Base-by-base conservation (phyloP, 768 basidiomycete species). In the Coprinopsis cinerea region DNA sequence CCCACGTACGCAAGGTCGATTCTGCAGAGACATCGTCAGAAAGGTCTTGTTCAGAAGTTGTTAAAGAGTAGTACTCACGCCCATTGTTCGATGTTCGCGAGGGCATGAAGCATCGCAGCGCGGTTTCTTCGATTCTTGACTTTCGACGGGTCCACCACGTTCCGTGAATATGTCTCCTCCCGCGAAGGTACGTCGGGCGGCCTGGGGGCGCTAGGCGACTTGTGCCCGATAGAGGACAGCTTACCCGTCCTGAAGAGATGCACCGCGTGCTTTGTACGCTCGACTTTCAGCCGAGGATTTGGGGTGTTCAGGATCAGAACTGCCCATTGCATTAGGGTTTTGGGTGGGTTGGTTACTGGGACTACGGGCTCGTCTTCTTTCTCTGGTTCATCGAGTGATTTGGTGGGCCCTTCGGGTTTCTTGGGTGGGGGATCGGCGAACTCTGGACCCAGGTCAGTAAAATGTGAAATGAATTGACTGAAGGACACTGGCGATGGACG, bases 61-160 rank as follows among this genome's bases (percentile, higher is more conserved):
- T 10, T 9, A 22, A 23, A 14, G 20, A n/a, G 17, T 15, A 37
- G 15, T 11, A 82, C 85, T 77, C 56, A 86, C 78, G 90, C 90
- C 85, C 87, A 92, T 62, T 89, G 88, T 57, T 91, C 88, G 46
- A 92, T 88, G 59, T 89, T 89, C 0, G 88, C 88, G 1, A 91
- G 65, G 1, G 88, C 85, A 64, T 90, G 89, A 6, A 91, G 65
- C 84, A 90, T 88, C 11, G 81, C 77, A 0, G 82, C 79, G 22
- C 82, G 67, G 53, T 78, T 87, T 64, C 81, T 83, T 39, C 82
- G 67, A 51, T 70, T 81, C 37, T 72, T 75, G 14, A 82, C 71
- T 56, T 84, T 81, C 0, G 68, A 73, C 0, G 82, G 81, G 53
- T 81, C 76, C 2, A 85, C 78, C 0, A 74, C 77, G 51, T 80